These are phyloP conservation scores for Kwoniella botswanensis DNA, from an alignment of 768 basidiomycete genomes.

Conservation along the genomic window DNA sequence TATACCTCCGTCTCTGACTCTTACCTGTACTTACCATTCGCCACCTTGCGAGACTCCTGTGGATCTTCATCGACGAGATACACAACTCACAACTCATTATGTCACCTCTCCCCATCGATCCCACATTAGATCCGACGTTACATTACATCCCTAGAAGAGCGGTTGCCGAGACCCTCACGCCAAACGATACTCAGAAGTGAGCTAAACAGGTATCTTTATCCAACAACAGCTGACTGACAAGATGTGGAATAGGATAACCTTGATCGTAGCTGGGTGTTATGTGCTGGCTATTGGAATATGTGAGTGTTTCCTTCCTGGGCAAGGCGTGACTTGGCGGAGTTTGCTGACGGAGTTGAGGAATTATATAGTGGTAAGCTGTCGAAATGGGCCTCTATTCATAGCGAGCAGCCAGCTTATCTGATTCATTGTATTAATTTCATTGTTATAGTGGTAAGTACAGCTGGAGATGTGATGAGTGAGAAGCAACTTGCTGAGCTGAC, in stretches of 20 bases:
- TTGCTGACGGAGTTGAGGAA: background rate
- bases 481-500: background rate
- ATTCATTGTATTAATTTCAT: conserved; percentile 2
- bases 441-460: conserved; percentile 30
- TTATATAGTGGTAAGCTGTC: conserved; percentile 9
- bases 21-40: background rate
- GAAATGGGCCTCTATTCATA: background rate
- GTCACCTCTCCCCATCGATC: conserved; percentile 17
- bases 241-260: conserved; percentile 40
- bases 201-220: background rate
- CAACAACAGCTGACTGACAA: background rate
- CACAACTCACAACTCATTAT: background rate
- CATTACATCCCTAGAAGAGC: conserved; percentile 26
- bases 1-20: no score
- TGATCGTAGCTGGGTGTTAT: conserved; percentile 56
- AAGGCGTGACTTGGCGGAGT: no score
- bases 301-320: conserved; percentile 27
- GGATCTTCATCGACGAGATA: background rate
- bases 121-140: background rate
- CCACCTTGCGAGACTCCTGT: background rate
- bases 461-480: background rate
- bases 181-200: conserved; percentile 46
- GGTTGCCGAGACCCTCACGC: conserved; percentile 26
- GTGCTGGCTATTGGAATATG: conserved; percentile 53
- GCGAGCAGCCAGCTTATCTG: conserved; percentile 1